Base-by-base conservation (phyloP, 371 early-diverging fungal genomes). In the Rhizopus stolonifer region DNA sequence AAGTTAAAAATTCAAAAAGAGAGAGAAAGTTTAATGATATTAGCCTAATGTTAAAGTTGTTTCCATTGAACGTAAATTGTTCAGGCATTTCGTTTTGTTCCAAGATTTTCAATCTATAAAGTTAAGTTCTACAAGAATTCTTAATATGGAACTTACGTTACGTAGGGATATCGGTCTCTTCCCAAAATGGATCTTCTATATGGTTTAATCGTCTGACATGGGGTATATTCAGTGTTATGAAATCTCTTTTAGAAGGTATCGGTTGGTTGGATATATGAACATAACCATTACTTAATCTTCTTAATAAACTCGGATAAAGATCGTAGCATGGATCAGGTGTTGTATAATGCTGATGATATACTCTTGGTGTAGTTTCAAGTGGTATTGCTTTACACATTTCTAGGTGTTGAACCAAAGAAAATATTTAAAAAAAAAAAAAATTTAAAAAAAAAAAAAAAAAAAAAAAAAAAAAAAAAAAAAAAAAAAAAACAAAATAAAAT, bases 61-160 rank as follows among this genome's bases (percentile, higher is more conserved):
- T 48, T 58, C 59, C 70, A 70, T 64, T 11, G 31, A 43, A 44
- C 63, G n/a, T 65, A 32, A 76, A 60, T 38, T 62, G 60, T 43
- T 68, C 66, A 17, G 72, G 60, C 76, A 76, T 76, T 60, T 76
- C 63, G 19, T n/a, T 76, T 67, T 14, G 68, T 65, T 3, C 76
- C 76, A 57, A 61, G 70, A 33, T 76, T 76, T 44, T 67, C 61
- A 39, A 76, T 72, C 76, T 76, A 52, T 52, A n/a, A 45, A 24
- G 38, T 17, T 32, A 32, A 33, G 18, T 33, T 40, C n/a, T n/a
- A n/a, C n/a, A n/a, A n/a, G n/a, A n/a, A n/a, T n/a, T n/a, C n/a
- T n/a, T n/a, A n/a, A n/a, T n/a, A n/a, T n/a, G n/a, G n/a, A n/a
- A n/a, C 64, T 64, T 69, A 70, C 77, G 26, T 58, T 70, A 36